Evolutionary conservation across 164 flowering plant genomes (phyloP), one percentile per base, ranked within the genome.

Genomic region (Cinnamomum micranthum): DNA sequence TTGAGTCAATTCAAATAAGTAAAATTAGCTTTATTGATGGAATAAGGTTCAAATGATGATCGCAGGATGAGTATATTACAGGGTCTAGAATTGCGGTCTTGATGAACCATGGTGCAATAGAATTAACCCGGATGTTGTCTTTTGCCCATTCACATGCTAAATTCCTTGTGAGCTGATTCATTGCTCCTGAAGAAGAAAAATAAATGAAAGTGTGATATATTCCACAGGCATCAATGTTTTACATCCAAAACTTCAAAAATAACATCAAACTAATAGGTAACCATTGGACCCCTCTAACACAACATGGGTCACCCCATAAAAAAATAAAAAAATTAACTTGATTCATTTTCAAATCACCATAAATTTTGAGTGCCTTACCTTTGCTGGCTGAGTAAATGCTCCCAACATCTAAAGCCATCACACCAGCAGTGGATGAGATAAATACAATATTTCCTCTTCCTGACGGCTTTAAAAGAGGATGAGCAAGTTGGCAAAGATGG

Each of bases 91-190:
- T 88, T 2, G 93, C 80, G 71, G 97, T 93, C 71, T 73, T 84
- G 75, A 85, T 88, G 70, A 80, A 85, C 91, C 93, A 89, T 1
- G 96, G 98, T 3, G 93, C 87, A 75, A 93, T 89, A 70, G 71
- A 62, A 66, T 91, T 93, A 68, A 74, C 75, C 78, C 95, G 80
- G 71, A 93, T 90, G 70, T 87, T 87, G 82, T 93, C 98, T 75
- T 86, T 88, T 47, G 94, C 96, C 95, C 96, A 93, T 79, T 91
- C 98, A 75, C 94, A 91, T 52, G 98, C 94, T 82, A 93, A 79
- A 65, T 82, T 85, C 80, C 76, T 89, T 4, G 98, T 82, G 14
- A 90, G 80, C 65, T 90, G 96, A 83, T 93, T 91, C 33, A 90
- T 33, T 33, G 41, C 41, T 6, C 41, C 41, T 33, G 41, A 33